Percentiles rank a stretch among this genome's conserved stretches.
phyloP scores from a whole-genome alignment of 106 monocot species.

The Dendrobium catenatum region DNA sequence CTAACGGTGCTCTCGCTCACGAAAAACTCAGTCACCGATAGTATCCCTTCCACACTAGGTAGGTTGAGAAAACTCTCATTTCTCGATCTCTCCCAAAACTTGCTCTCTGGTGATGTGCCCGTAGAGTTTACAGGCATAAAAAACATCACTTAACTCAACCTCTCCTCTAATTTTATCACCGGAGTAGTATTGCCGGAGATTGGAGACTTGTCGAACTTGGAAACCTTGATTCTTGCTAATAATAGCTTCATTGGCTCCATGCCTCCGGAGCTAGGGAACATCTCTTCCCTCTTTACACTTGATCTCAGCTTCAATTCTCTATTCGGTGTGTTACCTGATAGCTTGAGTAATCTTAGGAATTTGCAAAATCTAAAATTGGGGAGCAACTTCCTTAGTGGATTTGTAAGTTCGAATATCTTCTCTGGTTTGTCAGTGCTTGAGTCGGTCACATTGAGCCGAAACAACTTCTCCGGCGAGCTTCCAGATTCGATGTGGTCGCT shows the following conservation, averaged over 20 bases:
- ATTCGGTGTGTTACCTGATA: too few relatives aligned
- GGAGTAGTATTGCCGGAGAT: too few relatives aligned
- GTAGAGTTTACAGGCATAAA: slow-evolving; percentile 16
- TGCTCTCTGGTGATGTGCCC: slow-evolving; percentile 28
- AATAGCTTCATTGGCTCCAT: slow-evolving; percentile 22
- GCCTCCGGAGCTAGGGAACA: slow-evolving; percentile 18
- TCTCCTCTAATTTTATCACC: background rate
- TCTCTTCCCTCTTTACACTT: slow-evolving; percentile 5
- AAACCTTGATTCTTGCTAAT: too few relatives aligned
- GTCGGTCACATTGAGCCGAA: slow-evolving; percentile 11
- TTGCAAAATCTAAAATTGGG: background rate
- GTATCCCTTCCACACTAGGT: slow-evolving; percentile 31
- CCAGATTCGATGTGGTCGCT: slow-evolving; percentile 26
- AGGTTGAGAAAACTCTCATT: background rate
- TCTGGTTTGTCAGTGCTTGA: background rate
- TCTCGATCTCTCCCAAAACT: background rate
- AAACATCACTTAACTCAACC: slow-evolving; percentile 17
- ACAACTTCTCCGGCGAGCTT: slow-evolving; percentile 22
- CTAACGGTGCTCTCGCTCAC: slow-evolving; percentile 37
- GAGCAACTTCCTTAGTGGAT: background rate
- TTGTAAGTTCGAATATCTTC: background rate
- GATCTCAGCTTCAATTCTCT: too few relatives aligned
- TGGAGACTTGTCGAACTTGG: too few relatives aligned
- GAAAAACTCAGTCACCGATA: slow-evolving; percentile 31
- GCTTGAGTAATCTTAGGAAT: background rate